Conservation (phyloP, 2,329 filamentous ascomycete species). For the Raffaelea arxii region DNA sequence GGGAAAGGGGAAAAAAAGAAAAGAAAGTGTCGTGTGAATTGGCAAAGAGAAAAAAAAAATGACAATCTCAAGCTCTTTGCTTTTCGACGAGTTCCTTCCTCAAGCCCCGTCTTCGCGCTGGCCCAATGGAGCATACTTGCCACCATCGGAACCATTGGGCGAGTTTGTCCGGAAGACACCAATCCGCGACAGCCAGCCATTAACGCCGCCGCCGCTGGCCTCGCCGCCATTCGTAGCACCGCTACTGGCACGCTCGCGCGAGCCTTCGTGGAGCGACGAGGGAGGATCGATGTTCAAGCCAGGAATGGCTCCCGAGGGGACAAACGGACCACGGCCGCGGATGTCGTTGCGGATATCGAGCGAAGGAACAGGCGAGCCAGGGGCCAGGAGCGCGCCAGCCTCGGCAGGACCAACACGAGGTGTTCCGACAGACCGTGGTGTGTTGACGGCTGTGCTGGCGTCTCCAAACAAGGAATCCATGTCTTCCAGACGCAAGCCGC, state of each 20-base stretch:
- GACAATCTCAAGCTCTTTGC: no score
- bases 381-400: conserved; percentile 70
- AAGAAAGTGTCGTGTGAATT: not conserved
- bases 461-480: conserved; percentile 96
- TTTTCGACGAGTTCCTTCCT: no score
- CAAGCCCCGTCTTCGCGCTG: conserved; percentile 32
- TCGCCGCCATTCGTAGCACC: conserved; percentile 26
- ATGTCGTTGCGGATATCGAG: conserved; percentile 64
- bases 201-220: conserved; percentile 32
- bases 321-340: conserved; percentile 42
- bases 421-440: conserved; percentile 67
- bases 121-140: conserved; percentile 29
- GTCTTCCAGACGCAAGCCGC: conserved; percentile 88
- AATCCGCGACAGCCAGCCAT: conserved; percentile 38
- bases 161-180: conserved; percentile 26
- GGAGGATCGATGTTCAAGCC: conserved; percentile 76
- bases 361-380: conserved; percentile 69
- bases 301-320: conserved; percentile 61
- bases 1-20: not conserved
- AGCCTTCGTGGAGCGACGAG: conserved; percentile 35
- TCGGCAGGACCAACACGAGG: conserved; percentile 63
- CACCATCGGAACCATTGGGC: conserved; percentile 22
- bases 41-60: not conserved
- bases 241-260: not conserved
- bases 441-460: conserved; percentile 69